These are phyloP conservation scores for Macroventuria anomochaeta DNA, from an alignment of 2,329 filamentous ascomycete species.

Conservation along the genomic window DNA sequence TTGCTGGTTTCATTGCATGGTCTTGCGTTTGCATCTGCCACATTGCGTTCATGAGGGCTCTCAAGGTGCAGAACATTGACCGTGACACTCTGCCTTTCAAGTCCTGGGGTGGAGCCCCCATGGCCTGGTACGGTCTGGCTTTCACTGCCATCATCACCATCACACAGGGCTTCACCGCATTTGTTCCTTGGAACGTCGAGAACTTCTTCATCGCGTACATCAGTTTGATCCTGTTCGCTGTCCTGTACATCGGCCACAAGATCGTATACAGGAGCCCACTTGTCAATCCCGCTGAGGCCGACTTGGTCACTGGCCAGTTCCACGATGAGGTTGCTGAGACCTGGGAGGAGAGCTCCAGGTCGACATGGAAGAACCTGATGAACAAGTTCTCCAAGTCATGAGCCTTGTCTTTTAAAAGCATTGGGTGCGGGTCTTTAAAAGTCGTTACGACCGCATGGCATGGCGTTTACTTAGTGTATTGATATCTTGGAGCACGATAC, in stretches of 20 bases:
- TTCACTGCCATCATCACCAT: constrained; percentile 51
- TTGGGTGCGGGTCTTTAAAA: constrained; percentile 8
- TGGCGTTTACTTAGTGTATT: constrained; percentile 22
- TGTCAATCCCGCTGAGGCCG: constrained; percentile 51
- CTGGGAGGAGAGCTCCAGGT: constrained; percentile 44
- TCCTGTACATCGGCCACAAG: constrained; percentile 68
- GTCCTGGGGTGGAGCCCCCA: constrained; percentile 41
- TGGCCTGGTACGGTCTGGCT: constrained; percentile 48
- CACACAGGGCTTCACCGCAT: constrained; percentile 51
- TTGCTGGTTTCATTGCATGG: constrained; percentile 52
- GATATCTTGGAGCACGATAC: constrained; percentile 15
- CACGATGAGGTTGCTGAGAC: constrained; percentile 38
- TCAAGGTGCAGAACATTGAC: constrained; percentile 47
- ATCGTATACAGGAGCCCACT: constrained; percentile 46
- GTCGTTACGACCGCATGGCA: constrained; percentile 25
- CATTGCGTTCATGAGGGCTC: constrained; percentile 47
- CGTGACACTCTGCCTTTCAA: constrained; percentile 49
- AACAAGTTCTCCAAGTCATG: constrained; percentile 29
- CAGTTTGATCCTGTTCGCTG: constrained; percentile 48
- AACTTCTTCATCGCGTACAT: constrained; percentile 51
- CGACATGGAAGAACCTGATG: constrained; percentile 41
- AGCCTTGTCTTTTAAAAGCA: background rate
- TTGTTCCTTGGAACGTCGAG: constrained; percentile 47
- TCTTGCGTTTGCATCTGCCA: constrained; percentile 50
- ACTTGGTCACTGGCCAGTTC: constrained; percentile 52